phyloP scores from a whole-genome alignment of 768 basidiomycete species.

The Lactarius vividus region DNA sequence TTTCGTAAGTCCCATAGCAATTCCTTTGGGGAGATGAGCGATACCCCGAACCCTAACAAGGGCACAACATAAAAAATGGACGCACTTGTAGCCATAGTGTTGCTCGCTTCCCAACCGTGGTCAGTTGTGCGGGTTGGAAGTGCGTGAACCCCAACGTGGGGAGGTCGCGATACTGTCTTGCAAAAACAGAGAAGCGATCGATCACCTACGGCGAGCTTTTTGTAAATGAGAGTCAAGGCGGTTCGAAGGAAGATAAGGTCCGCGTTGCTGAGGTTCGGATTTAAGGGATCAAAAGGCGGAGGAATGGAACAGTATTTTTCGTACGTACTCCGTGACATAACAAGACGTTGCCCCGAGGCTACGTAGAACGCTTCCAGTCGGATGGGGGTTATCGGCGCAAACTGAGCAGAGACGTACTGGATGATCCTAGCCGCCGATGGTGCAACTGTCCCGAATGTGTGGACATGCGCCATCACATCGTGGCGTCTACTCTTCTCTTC shows the following conservation, averaged over 20 bases:
- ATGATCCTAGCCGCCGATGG: slow-evolving; percentile 96
- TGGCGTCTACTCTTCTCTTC: slow-evolving; percentile 98
- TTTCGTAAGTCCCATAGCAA: slow-evolving; percentile 96
- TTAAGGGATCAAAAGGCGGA: not conserved
- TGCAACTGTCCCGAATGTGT: slow-evolving; percentile 92
- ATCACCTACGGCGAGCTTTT: slow-evolving; percentile 89
- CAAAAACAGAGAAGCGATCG: slow-evolving; percentile 82
- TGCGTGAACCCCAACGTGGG: slow-evolving; percentile 98
- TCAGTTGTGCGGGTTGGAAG: slow-evolving; percentile 97
- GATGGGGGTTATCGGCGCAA: not conserved
- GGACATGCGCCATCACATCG: slow-evolving; percentile 99
- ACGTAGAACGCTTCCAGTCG: not conserved
- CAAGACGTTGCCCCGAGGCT: slow-evolving; percentile 97
- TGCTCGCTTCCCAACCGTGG: slow-evolving; percentile 95
- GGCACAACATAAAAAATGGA: not conserved
- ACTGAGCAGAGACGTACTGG: slow-evolving; percentile 53
- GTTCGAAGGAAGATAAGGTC: slow-evolving; percentile 95
- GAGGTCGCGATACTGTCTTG: slow-evolving; percentile 78
- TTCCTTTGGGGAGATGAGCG: slow-evolving; percentile 50
- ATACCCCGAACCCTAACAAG: not conserved
- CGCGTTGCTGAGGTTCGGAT: slow-evolving; percentile 68
- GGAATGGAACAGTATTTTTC: not conserved
- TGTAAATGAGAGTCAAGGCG: slow-evolving; percentile 78
- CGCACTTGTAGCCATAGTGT: slow-evolving; percentile 92
- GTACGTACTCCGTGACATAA: slow-evolving; percentile 92